Evolutionary conservation across 2,329 filamentous ascomycete species (phyloP), one percentile per base, ranked within the genome.

Genomic region (Aureobasidium melanogenum): DNA sequence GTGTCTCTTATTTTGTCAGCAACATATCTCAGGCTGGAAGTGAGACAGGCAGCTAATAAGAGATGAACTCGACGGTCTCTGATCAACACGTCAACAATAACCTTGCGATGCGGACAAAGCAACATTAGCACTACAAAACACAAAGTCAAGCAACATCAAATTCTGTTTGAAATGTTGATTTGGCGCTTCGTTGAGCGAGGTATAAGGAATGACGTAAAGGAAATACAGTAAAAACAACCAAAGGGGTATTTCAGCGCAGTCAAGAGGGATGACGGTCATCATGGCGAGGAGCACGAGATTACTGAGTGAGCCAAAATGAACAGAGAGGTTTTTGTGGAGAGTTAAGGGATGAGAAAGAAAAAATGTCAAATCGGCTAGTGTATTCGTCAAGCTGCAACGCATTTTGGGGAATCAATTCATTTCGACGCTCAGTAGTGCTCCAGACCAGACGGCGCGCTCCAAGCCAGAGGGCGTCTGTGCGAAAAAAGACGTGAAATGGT

Each of bases 321-420:
- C 24, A 41, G 44, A 59, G 9, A 32, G 19, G 17, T 41, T 59
- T 30, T 59, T 30, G 44, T 56, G 38, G 52, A 56, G 39, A 34
- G 52, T 34, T 34, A 32, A 28, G 52, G 51, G 38, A 44, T 41
- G 44, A 8, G 34, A 19, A 30, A 54, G 17, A 28, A 47, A 46
- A 46, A 47, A 55, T 54, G 54, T 62, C 52, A 62, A 61, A 62
- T 58, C 54, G 39, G 54, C 54, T 58, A 59, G 54, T 62, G 54
- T 62, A 62, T 56, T 62, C 61, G 54, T 62, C 61, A 62, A 61
- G 59, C 48, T 61, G 59, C 59, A 61, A 62, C 61, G 61, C 61
- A 62, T 62, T 62, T 62, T 62, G 61, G 61, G 61, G 47, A 51
- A 62, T 62, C 61, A 62, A 62, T 62, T 57, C 60, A 62, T 62